Base-by-base conservation (phyloP, 1,284 basidiomycete species). In the Pterulicium gracile region DNA sequence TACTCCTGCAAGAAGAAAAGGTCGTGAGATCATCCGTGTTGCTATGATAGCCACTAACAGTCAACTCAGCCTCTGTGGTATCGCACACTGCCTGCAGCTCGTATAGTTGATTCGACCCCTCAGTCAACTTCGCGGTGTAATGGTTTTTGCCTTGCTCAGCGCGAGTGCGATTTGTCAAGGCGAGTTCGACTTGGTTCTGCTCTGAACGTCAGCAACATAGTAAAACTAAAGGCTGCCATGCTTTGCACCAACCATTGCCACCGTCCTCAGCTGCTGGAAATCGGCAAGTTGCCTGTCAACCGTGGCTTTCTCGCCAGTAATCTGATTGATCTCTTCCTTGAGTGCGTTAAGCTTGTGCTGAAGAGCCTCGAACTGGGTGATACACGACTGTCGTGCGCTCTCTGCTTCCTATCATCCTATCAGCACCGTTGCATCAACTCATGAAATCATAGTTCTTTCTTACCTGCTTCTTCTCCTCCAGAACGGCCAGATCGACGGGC, bases 401-500 rank as follows among this genome's bases (percentile, higher is more conserved):
- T 76, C 69, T 1, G 70, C 64, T 42, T 78, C 75, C 83, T 86
- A 35, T 46, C 24, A 46, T 18, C 39, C n/a, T 18, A n/a, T 22
- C 49, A 2, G 45, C 32, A n/a, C 24, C 43, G 22, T 27, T 27
- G 24, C 46, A 36, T n/a, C 24, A 15, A n/a, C n/a, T n/a, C n/a
- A n/a, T n/a, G n/a, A 18, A 42, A 41, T 7, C 43, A 42, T 0
- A 58, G n/a, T n/a, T n/a, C n/a, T n/a, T n/a, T 7, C 63, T 14
- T 47, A 77, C 79, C 49, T 66, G 59, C 56, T 71, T 76, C 35
- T 75, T 68, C 46, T 68, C 72, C 51, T 86, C 73, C 18, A 92
- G 66, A 3, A 73, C 78, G 18, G 77, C 71, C 14, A 92, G 72
- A 54, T 79, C 80, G 13, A 75, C 77, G 1, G 90, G 87, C 54